Evolutionary conservation across 1,139 yeast species (phyloP), one percentile per base, ranked within the genome.

Genomic region (Debaryomyces robertsiae): DNA sequence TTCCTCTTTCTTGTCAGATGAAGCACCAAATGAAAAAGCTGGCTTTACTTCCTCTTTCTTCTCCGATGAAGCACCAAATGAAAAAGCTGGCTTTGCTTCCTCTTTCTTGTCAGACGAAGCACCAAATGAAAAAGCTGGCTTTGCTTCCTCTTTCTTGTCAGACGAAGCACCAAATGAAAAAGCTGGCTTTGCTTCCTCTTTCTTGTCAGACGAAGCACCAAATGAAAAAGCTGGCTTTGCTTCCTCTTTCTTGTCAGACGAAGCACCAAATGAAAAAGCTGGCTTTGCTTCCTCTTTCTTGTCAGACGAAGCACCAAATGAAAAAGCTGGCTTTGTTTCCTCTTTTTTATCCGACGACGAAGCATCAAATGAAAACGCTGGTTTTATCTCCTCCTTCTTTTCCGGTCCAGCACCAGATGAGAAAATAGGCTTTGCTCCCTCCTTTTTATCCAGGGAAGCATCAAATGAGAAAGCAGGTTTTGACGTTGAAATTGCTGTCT

Each of bases 1-100:
- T 6, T 33, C 43, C 2, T 38, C 40, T 27, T 39, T 44, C 24
- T 36, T 30, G 1, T 25, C 30, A 32, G 33, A 15, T 17, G 14
- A 11, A 30, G 31, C 32, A 10, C 50, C 51, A 37, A 49, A 49
- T 7, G 46, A 34, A 25, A 48, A 43, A 2, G 27, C 17, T 9
- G 44, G 45, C 10, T 29, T 40, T 9, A 22, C n/a, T 7, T 23
- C 36, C 2, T 32, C 22, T 7, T 32, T 38, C 14, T 30, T 24
- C n/a, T 15, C 36, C 9, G 14, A 2, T 14, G 34, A 10, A 3
- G 35, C 11, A 17, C 45, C 45, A 27, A 46, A 43, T 11, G 46
- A 30, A 32, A 48, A 40, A 5, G 22, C 5, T 6, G 22, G 22
- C 22, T 19, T 19, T 5, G 7, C 7, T 6, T 19, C 7, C 7